phyloP scores from a whole-genome alignment of 805 yeast species.

The Nakazawaea ambrosiae region DNA sequence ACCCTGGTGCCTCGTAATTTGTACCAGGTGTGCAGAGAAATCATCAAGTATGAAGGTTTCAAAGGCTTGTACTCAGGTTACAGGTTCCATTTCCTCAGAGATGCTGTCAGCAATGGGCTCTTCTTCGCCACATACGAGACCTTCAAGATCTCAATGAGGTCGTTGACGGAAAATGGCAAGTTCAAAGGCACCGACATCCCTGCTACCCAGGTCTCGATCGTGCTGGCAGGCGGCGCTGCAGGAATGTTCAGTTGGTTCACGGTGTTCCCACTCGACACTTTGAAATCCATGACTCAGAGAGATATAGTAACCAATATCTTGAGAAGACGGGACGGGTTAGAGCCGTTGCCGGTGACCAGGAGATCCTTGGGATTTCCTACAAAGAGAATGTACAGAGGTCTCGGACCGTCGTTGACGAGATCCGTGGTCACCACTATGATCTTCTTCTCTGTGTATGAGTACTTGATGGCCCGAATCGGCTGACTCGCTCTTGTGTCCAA shows the following conservation, averaged over 20 bases:
- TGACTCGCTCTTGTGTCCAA: background rate
- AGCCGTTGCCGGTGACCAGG: constrained; percentile 28
- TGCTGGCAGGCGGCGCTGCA: constrained; percentile 71
- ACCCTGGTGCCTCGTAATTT: constrained; percentile 23
- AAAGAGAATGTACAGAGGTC: constrained; percentile 62
- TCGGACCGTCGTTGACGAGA: constrained; percentile 67
- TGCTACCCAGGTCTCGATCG: constrained; percentile 37
- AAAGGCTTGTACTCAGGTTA: constrained; percentile 69
- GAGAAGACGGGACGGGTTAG: constrained; percentile 38
- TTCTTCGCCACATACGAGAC: constrained; percentile 76
- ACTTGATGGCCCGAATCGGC: constrained; percentile 47
- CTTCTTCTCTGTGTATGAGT: constrained; percentile 69
- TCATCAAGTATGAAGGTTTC: constrained; percentile 53
- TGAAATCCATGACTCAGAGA: constrained; percentile 68
- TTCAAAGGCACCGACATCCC: constrained; percentile 19
- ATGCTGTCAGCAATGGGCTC: constrained; percentile 61
- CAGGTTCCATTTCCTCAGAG: constrained; percentile 60
- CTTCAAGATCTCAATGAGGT: constrained; percentile 43
- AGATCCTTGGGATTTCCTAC: constrained; percentile 32
- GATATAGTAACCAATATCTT: constrained; percentile 67
- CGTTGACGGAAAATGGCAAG: constrained; percentile 14
- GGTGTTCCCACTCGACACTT: constrained; percentile 77
- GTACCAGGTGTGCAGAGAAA: constrained; percentile 40
- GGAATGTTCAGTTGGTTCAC: constrained; percentile 71
- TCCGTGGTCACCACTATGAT: constrained; percentile 69